A percentile compares a stretch with the other conserved stretches of the same genome.
phyloP scores from a whole-genome alignment of 306 rosid species.

The Cicer arietinum region DNA sequence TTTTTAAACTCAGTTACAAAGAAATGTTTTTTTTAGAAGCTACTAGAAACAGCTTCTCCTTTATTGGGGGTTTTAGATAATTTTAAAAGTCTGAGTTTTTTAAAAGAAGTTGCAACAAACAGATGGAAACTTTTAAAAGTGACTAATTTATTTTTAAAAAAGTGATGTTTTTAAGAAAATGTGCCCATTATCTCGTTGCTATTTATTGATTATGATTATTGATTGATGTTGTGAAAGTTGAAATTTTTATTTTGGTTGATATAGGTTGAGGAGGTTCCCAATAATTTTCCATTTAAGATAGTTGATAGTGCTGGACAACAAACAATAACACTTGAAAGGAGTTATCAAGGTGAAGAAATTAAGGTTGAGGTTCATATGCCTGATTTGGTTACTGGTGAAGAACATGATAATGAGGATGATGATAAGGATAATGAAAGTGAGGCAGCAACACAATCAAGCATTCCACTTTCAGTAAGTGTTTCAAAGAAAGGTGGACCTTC shows the following conservation, averaged over 20 bases:
- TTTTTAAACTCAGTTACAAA: too few species aligned
- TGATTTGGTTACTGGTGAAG: slow-evolving; percentile 76
- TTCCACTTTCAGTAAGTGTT: slow-evolving; percentile 76
- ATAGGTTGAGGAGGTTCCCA: slow-evolving; percentile 73
- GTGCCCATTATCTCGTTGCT: not conserved
- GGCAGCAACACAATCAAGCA: slow-evolving; percentile 59
- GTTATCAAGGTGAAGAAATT: slow-evolving; percentile 75
- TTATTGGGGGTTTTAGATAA: too few species aligned
- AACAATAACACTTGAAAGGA: slow-evolving; percentile 67
- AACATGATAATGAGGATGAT: slow-evolving; percentile 32
- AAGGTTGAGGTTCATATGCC: slow-evolving; percentile 92
- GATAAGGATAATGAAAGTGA: slow-evolving; percentile 50
- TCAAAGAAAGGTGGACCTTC: slow-evolving; percentile 68
- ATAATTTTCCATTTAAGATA: slow-evolving; percentile 75
- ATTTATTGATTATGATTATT: not conserved
- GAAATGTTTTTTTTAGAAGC: too few species aligned
- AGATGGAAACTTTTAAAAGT: too few species aligned
- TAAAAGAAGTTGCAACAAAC: too few species aligned
- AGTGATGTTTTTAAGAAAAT: too few species aligned
- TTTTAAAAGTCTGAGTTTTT: too few species aligned
- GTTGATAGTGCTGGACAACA: slow-evolving; percentile 70
- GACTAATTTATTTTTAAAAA: too few species aligned
- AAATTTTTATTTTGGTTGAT: slow-evolving; percentile 28
- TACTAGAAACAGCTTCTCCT: too few species aligned
- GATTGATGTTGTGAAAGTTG: not conserved